Evolutionary conservation across 257 asterid species (phyloP).

Genomic region (Solanum tarijense): DNA sequence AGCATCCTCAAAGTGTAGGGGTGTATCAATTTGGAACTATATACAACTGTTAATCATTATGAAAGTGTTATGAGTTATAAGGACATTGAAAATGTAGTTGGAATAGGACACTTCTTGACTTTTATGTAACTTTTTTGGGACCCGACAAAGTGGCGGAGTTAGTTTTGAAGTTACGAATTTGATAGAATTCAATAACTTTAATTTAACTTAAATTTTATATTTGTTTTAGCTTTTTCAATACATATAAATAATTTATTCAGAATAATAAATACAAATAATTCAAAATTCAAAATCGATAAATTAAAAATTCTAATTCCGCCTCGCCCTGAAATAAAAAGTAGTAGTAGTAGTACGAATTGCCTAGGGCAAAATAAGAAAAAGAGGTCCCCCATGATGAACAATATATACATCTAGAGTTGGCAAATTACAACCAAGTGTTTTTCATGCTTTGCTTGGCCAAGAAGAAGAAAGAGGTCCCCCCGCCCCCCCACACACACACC

Average conservation of each 20-base stretch:
- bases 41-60: neutral
- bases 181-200: neutral
- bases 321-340: neutral
- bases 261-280: neutral
- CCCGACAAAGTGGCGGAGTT: neutral
- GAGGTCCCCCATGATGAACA: neutral
- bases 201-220: neutral
- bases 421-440: neutral
- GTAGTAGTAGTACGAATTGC: neutral
- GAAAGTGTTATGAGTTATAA: neutral
- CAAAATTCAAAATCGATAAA: neutral
- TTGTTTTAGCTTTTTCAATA: neutral
- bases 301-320: neutral
- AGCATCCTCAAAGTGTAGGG: neutral
- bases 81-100: neutral
- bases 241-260: neutral
- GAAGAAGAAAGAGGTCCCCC: no score
- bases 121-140: neutral
- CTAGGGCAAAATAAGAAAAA: neutral
- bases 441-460: neutral
- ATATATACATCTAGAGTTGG: neutral
- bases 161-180: neutral
- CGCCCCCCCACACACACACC: no score
- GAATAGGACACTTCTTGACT: neutral
- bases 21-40: neutral